Conservation (phyloP, 1,139 yeast genomes). For the Hyphopichia burtonii region DNA sequence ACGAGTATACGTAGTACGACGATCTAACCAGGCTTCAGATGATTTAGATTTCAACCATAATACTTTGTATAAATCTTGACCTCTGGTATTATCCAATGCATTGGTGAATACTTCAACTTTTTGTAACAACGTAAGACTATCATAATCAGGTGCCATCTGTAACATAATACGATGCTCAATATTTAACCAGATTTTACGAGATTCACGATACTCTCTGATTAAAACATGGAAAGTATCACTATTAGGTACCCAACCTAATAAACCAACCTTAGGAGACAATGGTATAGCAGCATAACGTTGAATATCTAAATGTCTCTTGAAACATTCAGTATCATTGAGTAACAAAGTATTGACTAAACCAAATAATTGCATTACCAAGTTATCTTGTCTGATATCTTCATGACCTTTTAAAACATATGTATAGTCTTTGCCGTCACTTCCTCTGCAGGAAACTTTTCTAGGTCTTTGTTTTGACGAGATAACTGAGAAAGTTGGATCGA, state of each 20-base stretch:
- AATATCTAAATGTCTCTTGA: constrained; percentile 91
- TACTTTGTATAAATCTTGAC: constrained; percentile 93
- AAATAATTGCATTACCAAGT: constrained; percentile 95
- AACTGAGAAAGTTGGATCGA: constrained; percentile 84
- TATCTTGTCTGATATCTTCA: constrained; percentile 97
- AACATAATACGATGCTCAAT: constrained; percentile 95
- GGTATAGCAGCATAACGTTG: constrained; percentile 94
- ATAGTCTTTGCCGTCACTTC: constrained; percentile 91
- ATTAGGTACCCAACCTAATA: constrained; percentile 96
- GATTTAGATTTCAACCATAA: constrained; percentile 95
- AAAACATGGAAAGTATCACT: constrained; percentile 95
- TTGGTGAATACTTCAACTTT: constrained; percentile 96
- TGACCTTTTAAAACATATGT: constrained; percentile 86
- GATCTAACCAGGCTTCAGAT: constrained; percentile 96
- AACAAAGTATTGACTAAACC: constrained; percentile 91
- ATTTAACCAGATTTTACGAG: constrained; percentile 82
- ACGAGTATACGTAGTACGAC: constrained; percentile 93
- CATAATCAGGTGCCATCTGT: constrained; percentile 98
- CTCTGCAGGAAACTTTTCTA: constrained; percentile 72
- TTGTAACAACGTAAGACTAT: constrained; percentile 79
- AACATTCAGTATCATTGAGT: constrained; percentile 90
- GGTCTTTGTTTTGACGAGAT: constrained; percentile 97
- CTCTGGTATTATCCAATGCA: constrained; percentile 92
- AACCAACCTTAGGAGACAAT: constrained; percentile 93
- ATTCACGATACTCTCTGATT: constrained; percentile 89